Evolutionary conservation across 768 basidiomycete genomes (phyloP), one percentile per base, ranked within the genome.

Genomic region (Russula lepida): DNA sequence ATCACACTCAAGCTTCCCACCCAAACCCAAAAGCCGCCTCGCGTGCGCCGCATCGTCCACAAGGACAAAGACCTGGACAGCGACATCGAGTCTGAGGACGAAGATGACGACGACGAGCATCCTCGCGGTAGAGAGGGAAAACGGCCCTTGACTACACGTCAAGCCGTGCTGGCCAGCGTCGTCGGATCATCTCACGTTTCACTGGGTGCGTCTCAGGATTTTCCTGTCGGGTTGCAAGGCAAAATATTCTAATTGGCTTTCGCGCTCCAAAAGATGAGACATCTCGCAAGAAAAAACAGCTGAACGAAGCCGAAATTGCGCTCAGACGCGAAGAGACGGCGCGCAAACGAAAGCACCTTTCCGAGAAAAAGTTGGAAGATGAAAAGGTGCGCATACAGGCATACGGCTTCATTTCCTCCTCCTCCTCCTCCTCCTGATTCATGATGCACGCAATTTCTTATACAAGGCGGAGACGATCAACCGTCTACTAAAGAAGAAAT

Each of bases 391-490:
- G 70, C 65, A 15, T 28, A 15, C 6, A 15, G 15, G 17, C 35
- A 37, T 17, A 37, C 35, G 6, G 13, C 17, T 6, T 1, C 6
- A 49, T 44, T 53, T 27, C 54, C 27, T 11, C 15, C 21, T 52
- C 37, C 60, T 32, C n/a, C 6, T 37, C 32, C 37, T 12, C n/a
- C 21, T 52, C 37, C 60, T 32, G 43, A 33, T 23, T 33, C n/a
- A 48, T 17, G 13, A 39, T 23, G 12, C 1, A 60, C 19, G 1
- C 25, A 4, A 23, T 54, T 19, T 2, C 5, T 23, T 13, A 21
- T n/a, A 9, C 66, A 92, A 56, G 88, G 84, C 84, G 25, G 92
- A 93, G 68, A 93, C 92, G 0, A 93, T 94, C 71, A 92, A 92
- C 67, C 85, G 92, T 28, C 78, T 94, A 15, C 80, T 94, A 54